phyloP scores from a whole-genome alignment of 2,329 filamentous ascomycete species.

The Diatrype stigma region DNA sequence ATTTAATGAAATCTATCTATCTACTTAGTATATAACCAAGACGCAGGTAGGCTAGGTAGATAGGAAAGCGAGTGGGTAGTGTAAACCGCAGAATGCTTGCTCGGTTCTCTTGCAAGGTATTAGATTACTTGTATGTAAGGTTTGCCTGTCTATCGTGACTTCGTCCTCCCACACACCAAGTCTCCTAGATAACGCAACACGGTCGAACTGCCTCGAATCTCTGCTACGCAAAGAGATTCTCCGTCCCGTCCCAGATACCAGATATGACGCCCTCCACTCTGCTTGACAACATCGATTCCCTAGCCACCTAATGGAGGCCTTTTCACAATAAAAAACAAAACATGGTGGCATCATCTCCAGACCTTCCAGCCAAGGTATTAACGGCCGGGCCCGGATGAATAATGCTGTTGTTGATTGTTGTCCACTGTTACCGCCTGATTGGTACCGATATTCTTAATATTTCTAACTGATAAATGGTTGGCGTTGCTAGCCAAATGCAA shows the following conservation, averaged over 20 bases:
- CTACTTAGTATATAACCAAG: too few relatives aligned
- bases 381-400: neutral
- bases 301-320: too few relatives aligned
- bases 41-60: too few relatives aligned
- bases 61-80: too few relatives aligned
- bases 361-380: neutral
- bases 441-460: neutral
- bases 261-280: neutral
- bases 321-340: too few relatives aligned
- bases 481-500: neutral
- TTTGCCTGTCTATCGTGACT: conserved; percentile 21
- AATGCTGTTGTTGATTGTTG: neutral
- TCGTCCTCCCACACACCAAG: conserved; percentile 14
- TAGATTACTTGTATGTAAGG: conserved; percentile 28
- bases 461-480: neutral
- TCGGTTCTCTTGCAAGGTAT: conserved; percentile 18
- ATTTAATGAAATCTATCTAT: too few relatives aligned
- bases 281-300: neutral
- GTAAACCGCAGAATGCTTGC: too few relatives aligned
- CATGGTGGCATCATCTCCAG: neutral
- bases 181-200: conserved; percentile 3
- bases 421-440: neutral
- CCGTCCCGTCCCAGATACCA: neutral
- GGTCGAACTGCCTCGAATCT: neutral
- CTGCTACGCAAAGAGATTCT: neutral